Base-by-base conservation (phyloP, 768 basidiomycete genomes). In the Russula sp. region DNA sequence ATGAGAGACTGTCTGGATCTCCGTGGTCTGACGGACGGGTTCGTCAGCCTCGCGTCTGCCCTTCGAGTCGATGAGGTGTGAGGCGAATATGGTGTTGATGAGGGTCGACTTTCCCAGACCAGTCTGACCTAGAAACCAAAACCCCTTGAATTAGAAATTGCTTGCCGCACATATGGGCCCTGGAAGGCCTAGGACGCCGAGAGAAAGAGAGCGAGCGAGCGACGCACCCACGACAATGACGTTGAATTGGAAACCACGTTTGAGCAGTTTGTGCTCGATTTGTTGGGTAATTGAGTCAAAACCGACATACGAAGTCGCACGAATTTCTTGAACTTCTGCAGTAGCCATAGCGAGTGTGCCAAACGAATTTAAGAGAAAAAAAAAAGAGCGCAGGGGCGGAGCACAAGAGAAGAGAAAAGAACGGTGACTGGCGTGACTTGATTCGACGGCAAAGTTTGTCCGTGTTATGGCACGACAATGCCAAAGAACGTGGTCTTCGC, bases 231-330 rank as follows among this genome's bases (percentile, higher is more conserved):
- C 96, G 65, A 93, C 89, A 73, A 98, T 98, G 64, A 97, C 90
- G 72, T 98, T 98, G 85, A 98, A 98, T 81, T 98, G 93, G 82
- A 98, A 98, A 64, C 96, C 96, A 67, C 96, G 87, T 79, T 98
- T 98, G 79, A 98, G 84, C 68, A 98, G 88, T 84, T 98, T 98
- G 83, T 95, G 91, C 82, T 99, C 96, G 70, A 98, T 98, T 77
- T 98, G 96, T 72, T 87, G 85, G 63, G 94, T 96, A 75, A 98
- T 97, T 68, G 89, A 87, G 82, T 98, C 95, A 79, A 98, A 98
- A 73, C 95, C 95, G 75, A 98, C 95, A 74, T 98, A 96, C 52
- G 90, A 87, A 66, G 89, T 82, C 37, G 94, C 94, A 70, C 89
- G 87, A 70, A 97, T 94, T 79, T 96, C 94, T 55, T 86, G 82